Evolutionary conservation across 768 basidiomycete species (phyloP), one percentile per base, ranked within the genome.

Genomic region (Ramaria rubella): DNA sequence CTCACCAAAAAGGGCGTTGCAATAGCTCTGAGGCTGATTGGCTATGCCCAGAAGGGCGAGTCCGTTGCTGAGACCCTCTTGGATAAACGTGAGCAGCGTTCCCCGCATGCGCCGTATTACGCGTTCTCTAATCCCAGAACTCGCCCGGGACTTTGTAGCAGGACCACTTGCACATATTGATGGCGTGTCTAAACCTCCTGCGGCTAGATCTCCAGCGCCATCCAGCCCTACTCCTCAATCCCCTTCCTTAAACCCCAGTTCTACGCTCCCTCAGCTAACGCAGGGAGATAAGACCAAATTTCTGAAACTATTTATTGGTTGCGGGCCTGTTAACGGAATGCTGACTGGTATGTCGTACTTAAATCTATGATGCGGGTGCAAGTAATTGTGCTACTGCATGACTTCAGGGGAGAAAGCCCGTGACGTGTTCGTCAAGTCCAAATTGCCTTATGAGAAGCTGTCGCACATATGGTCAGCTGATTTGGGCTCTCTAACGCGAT

Each of bases 371-470:
- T 24, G 36, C 58, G 15, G 36, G 27, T 24, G 1, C 30, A 11
- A 5, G 8, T 12, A 23, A n/a, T n/a, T 6, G 9, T 12, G 21
- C 30, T 12, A 23, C 26, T 36, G 30, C 58, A 24, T 48, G 26
- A 42, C 40, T 59, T 17, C 59, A 88, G 94, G 87, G 48, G 87
- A 92, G 24, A 90, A 94, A 72, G 92, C 94, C 5, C 81, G 89
- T 53, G 85, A 88, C 64, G 80, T 96, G 48, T 97, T 98, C 66
- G 72, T 97, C 62, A 96, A 92, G 73, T 94, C 91, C 38, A 86
- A 88, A 63, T 79, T 99, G 34, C 76, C 86, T 0, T 83, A 87
- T 61, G 93, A 95, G 55, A 87, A 87, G 61, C 80, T 99, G 24
- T 83, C 87, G 31, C 88, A 92, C 67, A 94, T 98, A 72, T 99